A percentile compares a stretch with the other conserved stretches of the same genome.
Conservation (phyloP, 2,329 filamentous ascomycete genomes). For the Neocucurbitaria cava region DNA sequence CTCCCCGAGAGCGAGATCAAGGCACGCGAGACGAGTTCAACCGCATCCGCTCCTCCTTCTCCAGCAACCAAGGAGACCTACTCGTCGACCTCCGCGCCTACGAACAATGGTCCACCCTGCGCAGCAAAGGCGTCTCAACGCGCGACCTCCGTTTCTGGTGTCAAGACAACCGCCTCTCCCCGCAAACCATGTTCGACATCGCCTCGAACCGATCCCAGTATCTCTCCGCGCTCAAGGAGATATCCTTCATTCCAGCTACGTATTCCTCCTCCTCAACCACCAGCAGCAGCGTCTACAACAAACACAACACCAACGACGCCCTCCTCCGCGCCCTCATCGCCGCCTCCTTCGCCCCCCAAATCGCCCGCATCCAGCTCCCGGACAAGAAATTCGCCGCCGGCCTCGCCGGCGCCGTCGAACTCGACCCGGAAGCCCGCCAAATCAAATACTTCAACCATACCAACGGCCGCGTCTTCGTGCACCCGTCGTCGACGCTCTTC, state of each 20-base stretch:
- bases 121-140: conserved; percentile 61
- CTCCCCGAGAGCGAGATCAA: conserved; percentile 81
- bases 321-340: conserved; percentile 58
- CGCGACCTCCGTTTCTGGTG: conserved; percentile 78
- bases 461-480: conserved; percentile 79
- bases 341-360: conserved; percentile 72
- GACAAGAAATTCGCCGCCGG: conserved; percentile 94
- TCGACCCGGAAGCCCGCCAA: conserved; percentile 88
- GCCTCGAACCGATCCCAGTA: conserved; percentile 86
- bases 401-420: conserved; percentile 85
- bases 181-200: conserved; percentile 86
- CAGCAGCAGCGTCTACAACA: conserved; percentile 54
- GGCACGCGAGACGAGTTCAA: conserved; percentile 84
- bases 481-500: conserved; percentile 88
- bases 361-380: conserved; percentile 90
- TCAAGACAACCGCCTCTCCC: conserved; percentile 82
- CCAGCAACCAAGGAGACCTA: conserved; percentile 81
- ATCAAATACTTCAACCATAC: conserved; percentile 83
- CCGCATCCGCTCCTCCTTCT: conserved; percentile 76
- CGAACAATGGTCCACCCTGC: conserved; percentile 78
- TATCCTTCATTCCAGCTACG: conserved; percentile 71
- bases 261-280: no score
- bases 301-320: conserved; percentile 55
- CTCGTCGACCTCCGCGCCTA: conserved; percentile 86
- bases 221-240: conserved; percentile 82